A percentile compares a stretch with the other conserved stretches of the same genome.
phyloP scores from a whole-genome alignment of 1,139 yeast genomes.

The Kodamaea plutei region DNA sequence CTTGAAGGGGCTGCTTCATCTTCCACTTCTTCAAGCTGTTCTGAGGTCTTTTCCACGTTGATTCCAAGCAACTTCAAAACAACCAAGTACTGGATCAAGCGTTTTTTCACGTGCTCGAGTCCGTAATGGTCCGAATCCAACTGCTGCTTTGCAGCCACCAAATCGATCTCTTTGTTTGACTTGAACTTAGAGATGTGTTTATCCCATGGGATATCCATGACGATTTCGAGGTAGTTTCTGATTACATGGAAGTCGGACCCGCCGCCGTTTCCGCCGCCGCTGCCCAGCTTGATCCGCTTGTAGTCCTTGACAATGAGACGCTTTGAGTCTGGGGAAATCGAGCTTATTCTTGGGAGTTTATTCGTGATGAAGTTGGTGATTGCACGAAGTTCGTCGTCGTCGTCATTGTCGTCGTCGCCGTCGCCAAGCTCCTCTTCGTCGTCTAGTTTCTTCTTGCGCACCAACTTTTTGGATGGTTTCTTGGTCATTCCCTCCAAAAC shows the following conservation, averaged over 20 bases:
- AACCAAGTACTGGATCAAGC: constrained; percentile 78
- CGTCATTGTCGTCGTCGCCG: constrained; percentile 33
- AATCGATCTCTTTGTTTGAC: constrained; percentile 46
- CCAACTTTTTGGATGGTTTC: constrained; percentile 8
- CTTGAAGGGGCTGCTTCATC: constrained; percentile 8
- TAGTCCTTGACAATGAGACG: constrained; percentile 60
- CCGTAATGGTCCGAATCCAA: constrained; percentile 85
- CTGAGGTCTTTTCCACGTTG: constrained; percentile 29
- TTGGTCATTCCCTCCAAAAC: constrained; percentile 52
- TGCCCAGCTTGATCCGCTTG: constrained; percentile 55
- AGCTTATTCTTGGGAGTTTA: constrained; percentile 41
- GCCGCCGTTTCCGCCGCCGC: constrained; percentile 36
- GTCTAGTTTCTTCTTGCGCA: constrained; percentile 8
- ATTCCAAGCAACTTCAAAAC: constrained; percentile 61
- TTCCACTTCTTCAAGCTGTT: constrained; percentile 9
- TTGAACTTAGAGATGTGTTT: constrained; percentile 34
- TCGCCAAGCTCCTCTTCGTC: constrained; percentile 14
- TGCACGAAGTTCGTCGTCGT: constrained; percentile 43
- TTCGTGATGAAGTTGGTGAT: constrained; percentile 43
- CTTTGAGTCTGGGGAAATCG: constrained; percentile 47
- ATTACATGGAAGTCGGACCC: constrained; percentile 75
- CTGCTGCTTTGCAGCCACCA: constrained; percentile 52
- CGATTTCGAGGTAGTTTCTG: constrained; percentile 65
- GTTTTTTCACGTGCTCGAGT: constrained; percentile 70
- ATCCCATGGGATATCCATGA: constrained; percentile 67